Conservation (phyloP, 176 grass and related monocot species). For the Musa troglodytarum region DNA sequence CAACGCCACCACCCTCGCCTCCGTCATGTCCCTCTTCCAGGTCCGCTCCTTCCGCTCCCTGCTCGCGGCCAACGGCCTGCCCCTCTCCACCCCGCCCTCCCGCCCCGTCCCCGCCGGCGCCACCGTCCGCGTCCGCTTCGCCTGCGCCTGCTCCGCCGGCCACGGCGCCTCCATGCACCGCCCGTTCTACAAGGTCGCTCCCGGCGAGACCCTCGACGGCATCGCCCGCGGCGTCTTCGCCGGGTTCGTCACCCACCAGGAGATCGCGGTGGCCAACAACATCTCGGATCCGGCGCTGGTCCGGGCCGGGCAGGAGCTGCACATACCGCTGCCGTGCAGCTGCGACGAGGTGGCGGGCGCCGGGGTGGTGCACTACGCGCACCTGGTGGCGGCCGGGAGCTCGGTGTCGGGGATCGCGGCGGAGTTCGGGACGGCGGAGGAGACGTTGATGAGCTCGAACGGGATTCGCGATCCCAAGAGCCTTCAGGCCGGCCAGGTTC, state of each 20-base stretch:
- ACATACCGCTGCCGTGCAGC: slow-evolving; percentile 92
- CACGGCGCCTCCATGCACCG: slow-evolving; percentile 47
- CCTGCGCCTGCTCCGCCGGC: slow-evolving; percentile 81
- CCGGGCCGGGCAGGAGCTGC: slow-evolving; percentile 49
- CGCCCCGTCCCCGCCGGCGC: slow-evolving; percentile 18
- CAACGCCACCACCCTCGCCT: slow-evolving; percentile 59
- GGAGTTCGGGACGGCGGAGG: slow-evolving; percentile 46
- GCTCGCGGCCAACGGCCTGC: slow-evolving; percentile 59
- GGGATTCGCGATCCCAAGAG: slow-evolving; percentile 59
- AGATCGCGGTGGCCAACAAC: slow-evolving; percentile 77
- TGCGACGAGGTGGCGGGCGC: slow-evolving; percentile 50
- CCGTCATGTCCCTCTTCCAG: slow-evolving; percentile 61
- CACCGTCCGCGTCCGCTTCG: slow-evolving; percentile 55
- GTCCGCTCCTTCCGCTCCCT: slow-evolving; percentile 68
- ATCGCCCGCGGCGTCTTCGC: slow-evolving; percentile 40
- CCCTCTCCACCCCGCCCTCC: slow-evolving; percentile 34
- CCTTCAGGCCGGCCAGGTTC: slow-evolving; percentile 67
- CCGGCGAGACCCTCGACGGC: slow-evolving; percentile 56
- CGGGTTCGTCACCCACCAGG: slow-evolving; percentile 61
- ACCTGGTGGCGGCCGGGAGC: slow-evolving; percentile 42
- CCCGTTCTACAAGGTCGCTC: slow-evolving; percentile 53
- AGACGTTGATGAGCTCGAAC: slow-evolving; percentile 40
- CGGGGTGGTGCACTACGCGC: slow-evolving; percentile 57
- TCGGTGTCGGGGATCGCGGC: slow-evolving; percentile 43
- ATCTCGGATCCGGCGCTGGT: slow-evolving; percentile 53